A percentile compares a stretch with the other conserved stretches of the same genome.
phyloP scores from a whole-genome alignment of 192 early-diverging fungal species.

The Backusella circina region DNA sequence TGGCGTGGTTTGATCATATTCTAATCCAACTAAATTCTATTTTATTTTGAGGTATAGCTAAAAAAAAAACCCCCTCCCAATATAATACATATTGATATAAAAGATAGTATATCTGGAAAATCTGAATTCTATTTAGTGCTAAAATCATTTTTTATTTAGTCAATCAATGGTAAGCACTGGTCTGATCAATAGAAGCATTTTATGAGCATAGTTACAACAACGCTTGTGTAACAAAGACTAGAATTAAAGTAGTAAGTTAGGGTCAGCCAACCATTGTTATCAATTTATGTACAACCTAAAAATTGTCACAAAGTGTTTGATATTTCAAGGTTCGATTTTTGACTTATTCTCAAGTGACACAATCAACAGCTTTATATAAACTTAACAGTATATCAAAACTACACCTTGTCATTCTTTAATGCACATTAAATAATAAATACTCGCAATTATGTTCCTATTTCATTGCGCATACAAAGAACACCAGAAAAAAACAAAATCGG shows the following conservation, averaged over 20 bases:
- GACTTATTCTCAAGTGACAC: not conserved
- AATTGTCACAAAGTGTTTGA: not conserved
- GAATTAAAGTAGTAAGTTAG: not conserved
- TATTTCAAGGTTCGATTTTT: not conserved
- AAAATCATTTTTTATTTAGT: not conserved
- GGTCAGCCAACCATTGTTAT: not conserved
- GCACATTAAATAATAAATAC: too few species aligned
- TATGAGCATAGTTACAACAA: not conserved
- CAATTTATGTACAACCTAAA: not conserved
- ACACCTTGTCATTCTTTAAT: too few species aligned
- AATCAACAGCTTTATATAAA: not conserved
- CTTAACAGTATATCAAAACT: not conserved
- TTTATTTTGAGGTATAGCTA: not conserved
- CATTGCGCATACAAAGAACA: not conserved
- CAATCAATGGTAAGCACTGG: not conserved
- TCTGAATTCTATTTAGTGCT: not conserved
- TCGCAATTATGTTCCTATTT: not conserved
- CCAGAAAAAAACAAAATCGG: not conserved
- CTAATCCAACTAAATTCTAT: not conserved
- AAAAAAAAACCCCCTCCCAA: too few species aligned
- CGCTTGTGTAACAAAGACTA: not conserved
- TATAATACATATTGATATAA: not conserved
- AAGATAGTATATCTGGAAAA: not conserved
- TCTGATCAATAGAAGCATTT: not conserved
- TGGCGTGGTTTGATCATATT: not conserved